These are phyloP conservation scores for Tricholoma bakamatsutake DNA, from an alignment of 768 basidiomycete genomes.

Conservation along the genomic window DNA sequence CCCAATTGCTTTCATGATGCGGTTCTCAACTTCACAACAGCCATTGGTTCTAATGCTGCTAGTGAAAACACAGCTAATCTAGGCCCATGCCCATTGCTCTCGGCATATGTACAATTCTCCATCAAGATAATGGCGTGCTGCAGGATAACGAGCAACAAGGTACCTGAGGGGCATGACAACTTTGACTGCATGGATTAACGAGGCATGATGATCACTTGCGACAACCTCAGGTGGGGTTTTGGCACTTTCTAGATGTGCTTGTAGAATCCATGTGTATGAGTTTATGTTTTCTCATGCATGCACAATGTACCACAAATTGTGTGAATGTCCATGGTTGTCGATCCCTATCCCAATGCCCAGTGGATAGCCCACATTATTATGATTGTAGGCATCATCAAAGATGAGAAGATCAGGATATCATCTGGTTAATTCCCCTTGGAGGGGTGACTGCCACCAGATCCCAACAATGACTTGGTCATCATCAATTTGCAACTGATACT, in stretches of 20 bases:
- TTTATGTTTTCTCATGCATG: constrained; percentile 12
- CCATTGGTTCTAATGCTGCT: constrained; percentile 29
- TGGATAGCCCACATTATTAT: constrained; percentile 13
- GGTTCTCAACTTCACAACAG: constrained; percentile 22
- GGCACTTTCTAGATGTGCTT: constrained; percentile 10
- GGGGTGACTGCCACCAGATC: constrained; percentile 28
- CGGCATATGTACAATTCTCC: constrained; percentile 23
- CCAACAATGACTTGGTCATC: constrained; percentile 9
- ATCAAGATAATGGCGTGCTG: constrained; percentile 19
- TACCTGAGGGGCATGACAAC: constrained; percentile 1
- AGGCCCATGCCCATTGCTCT: constrained; percentile 31
- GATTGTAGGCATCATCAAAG: too few relatives aligned
- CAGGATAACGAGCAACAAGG: constrained; percentile 12
- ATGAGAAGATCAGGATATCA: too few relatives aligned
- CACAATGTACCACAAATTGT: constrained; percentile 20
- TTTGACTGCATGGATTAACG: constrained; percentile 7
- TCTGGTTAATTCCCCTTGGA: constrained; percentile 16
- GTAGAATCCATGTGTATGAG: constrained; percentile 14
- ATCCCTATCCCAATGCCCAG: constrained; percentile 20
- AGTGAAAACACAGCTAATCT: constrained; percentile 22
- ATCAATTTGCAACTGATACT: constrained; percentile 14
- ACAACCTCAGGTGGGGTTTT: constrained; percentile 1
- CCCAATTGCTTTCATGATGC: constrained; percentile 16
- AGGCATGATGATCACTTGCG: constrained; percentile 6
- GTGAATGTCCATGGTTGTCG: constrained; percentile 11